A percentile compares a stretch with the other conserved stretches of the same genome.
These are phyloP conservation scores for Powellomyces hirtus DNA, from an alignment of 192 early-diverging fungal species.

Conservation along the genomic window DNA sequence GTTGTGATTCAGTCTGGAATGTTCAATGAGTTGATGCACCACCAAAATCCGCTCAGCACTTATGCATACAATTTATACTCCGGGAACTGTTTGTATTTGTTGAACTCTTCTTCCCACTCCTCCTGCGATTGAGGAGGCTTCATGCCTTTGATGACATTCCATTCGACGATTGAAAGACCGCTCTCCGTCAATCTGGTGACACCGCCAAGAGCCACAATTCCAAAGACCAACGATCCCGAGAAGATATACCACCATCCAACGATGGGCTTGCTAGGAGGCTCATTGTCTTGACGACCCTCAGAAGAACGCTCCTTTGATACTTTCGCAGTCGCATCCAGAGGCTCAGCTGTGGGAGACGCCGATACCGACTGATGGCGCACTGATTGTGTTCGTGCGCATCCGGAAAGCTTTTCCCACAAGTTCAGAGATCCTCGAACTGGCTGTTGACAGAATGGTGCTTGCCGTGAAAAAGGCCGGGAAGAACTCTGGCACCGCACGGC, in stretches of 20 bases:
- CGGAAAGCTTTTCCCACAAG: no score
- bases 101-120: constrained; percentile 93
- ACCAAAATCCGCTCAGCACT: neutral
- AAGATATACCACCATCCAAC: constrained; percentile 96
- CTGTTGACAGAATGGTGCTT: no score
- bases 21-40: neutral
- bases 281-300: no score
- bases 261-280: constrained; percentile 16
- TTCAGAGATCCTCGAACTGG: no score
- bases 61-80: constrained; percentile 86
- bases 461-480: no score
- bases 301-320: no score
- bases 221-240: constrained; percentile 84
- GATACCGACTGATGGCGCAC: no score
- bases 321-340: no score
- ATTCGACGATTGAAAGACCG: constrained; percentile 94
- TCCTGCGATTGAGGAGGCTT: constrained; percentile 78
- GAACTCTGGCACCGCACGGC: no score
- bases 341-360: no score
- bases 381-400: no score
- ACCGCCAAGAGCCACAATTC: constrained; percentile 91
- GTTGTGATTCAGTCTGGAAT: constrained; percentile 74
- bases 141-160: constrained; percentile 94
- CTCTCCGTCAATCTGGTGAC: constrained; percentile 95
- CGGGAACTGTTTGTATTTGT: constrained; percentile 97